Evolutionary conservation across 768 basidiomycete genomes (phyloP).

Genomic region (Cystobasidium tubakii): DNA sequence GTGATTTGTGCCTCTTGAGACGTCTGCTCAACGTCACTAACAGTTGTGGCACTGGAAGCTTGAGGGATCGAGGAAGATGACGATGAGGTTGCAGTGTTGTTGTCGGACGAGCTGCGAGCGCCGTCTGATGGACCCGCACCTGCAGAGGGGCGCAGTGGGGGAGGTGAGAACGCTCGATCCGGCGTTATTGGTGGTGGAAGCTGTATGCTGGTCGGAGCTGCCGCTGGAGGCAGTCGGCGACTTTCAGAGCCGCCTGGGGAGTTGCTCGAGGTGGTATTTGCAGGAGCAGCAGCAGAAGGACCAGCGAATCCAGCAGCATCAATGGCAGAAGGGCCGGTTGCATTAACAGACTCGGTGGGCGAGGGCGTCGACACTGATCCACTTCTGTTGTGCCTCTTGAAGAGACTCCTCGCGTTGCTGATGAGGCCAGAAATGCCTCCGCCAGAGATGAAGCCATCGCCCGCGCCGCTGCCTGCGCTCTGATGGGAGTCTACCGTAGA

Average conservation of each 20-base stretch:
- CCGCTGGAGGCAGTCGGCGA: conserved; percentile 2
- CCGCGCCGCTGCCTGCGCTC: conserved; percentile 22
- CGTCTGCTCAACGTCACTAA: background rate
- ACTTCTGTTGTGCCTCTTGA: conserved; percentile 9
- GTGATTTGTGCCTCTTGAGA: background rate
- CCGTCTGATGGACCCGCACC: background rate
- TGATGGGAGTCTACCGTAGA: conserved; percentile 19
- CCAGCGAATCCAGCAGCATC: background rate
- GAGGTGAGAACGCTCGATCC: background rate
- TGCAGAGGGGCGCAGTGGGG: background rate
- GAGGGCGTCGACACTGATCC: background rate
- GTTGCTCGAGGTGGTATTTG: background rate
- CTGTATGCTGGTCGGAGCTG: conserved; percentile 9
- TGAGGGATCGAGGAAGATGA: conserved; percentile 11
- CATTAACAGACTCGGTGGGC: background rate
- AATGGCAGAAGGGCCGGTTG: background rate
- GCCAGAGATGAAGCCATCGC: background rate
- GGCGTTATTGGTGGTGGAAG: background rate
- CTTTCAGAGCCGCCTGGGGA: background rate
- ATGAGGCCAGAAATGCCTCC: conserved; percentile 12
- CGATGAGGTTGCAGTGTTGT: background rate
- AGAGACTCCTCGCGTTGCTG: conserved; percentile 16
- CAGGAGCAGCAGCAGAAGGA: background rate
- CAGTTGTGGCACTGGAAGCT: background rate
- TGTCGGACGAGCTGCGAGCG: background rate